A percentile compares a stretch with the other conserved stretches of the same genome.
Conservation (phyloP, 192 early-diverging fungal genomes). For the Backusella parvicylindrica region DNA sequence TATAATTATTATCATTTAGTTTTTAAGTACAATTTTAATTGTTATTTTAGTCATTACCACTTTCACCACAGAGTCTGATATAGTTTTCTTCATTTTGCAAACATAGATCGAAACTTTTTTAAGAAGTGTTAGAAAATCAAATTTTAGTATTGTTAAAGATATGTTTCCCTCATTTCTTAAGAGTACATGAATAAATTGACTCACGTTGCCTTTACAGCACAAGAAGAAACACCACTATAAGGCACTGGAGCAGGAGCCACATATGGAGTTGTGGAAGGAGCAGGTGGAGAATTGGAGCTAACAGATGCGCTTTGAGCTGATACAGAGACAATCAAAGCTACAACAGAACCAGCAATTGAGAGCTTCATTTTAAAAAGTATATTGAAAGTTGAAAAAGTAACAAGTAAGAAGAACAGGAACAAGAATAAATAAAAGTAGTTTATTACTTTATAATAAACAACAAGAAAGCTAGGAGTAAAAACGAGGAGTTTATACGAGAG, state of each 20-base stretch:
- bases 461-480: neutral
- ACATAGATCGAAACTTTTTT: slow-evolving; percentile 9
- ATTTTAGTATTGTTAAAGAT: neutral
- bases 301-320: neutral
- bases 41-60: neutral
- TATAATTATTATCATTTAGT: neutral
- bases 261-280: neutral
- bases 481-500: neutral
- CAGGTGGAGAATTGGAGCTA: neutral
- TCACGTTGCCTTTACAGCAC: slow-evolving; percentile 5
- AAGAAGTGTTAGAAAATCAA: neutral
- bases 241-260: neutral
- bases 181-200: neutral
- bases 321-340: neutral
- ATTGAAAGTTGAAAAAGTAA: neutral
- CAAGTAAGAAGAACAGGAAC: neutral
- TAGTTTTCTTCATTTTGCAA: slow-evolving; percentile 19
- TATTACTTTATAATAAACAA: neutral
- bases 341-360: neutral
- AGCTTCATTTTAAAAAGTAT: neutral
- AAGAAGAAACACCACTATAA: neutral
- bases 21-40: neutral
- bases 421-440: slow-evolving; percentile 3
- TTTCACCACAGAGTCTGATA: slow-evolving; percentile 9
- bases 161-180: neutral